These are phyloP conservation scores for Tricholoma furcatifolium DNA, from an alignment of 768 basidiomycete genomes.

Conservation along the genomic window DNA sequence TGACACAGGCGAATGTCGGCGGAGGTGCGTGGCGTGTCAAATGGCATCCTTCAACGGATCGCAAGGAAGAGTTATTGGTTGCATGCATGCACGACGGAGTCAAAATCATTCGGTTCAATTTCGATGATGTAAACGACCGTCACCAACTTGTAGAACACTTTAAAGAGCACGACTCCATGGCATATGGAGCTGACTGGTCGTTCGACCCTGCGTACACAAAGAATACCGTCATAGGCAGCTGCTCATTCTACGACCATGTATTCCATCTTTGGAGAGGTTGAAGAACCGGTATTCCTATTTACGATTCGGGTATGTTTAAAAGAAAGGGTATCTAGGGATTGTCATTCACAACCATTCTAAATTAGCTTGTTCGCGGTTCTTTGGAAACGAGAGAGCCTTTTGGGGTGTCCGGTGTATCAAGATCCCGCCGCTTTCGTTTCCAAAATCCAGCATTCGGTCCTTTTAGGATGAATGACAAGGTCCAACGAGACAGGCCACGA, in stretches of 20 bases:
- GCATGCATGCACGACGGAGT: constrained; percentile 99
- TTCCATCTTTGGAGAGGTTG: constrained; percentile 79
- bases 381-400: background rate
- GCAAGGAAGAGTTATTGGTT: constrained; percentile 77
- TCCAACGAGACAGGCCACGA: constrained; percentile 75
- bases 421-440: constrained; percentile 39
- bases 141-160: constrained; percentile 47
- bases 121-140: constrained; percentile 27
- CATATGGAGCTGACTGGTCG: constrained; percentile 94
- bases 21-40: constrained; percentile 97
- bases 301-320: constrained; percentile 5
- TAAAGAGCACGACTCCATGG: constrained; percentile 77
- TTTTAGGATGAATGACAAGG: constrained; percentile 61
- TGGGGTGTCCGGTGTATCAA: constrained; percentile 12
- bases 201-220: constrained; percentile 31
- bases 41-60: constrained; percentile 80
- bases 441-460: constrained; percentile 57
- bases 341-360: no score
- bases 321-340: background rate
- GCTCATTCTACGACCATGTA: constrained; percentile 93
- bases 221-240: constrained; percentile 71
- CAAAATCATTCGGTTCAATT: constrained; percentile 69
- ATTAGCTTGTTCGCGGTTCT: background rate
- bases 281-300: constrained; percentile 17
- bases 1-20: constrained; percentile 66